phyloP scores from a whole-genome alignment of 148 eudicot genomes.

The Rhododendron ovatum region DNA sequence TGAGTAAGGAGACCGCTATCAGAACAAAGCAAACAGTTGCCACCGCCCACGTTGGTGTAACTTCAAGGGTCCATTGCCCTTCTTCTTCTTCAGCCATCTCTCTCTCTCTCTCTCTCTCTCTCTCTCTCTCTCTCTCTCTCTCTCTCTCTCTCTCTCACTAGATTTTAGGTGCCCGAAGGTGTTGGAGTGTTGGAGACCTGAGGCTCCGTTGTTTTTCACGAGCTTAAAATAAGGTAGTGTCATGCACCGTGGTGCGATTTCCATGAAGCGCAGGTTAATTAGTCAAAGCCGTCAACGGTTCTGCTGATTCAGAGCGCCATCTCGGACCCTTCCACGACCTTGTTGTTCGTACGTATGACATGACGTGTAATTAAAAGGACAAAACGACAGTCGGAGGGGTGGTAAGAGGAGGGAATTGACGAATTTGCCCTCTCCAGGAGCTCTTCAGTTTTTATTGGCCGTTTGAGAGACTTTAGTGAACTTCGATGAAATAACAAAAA shows the following conservation, averaged over 20 bases:
- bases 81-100: conserved; percentile 15
- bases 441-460: no score
- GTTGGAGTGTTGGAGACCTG: not conserved
- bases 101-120: conserved; percentile 11
- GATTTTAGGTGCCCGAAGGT: not conserved
- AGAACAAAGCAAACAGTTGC: conserved; percentile 40
- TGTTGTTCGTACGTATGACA: not conserved
- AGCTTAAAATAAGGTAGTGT: no score
- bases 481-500: no score
- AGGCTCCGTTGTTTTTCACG: not conserved
- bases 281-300: not conserved
- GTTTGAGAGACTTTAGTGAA: not conserved
- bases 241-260: not conserved
- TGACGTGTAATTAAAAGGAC: not conserved
- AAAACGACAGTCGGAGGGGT: not conserved
- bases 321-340: not conserved
- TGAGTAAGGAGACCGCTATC: conserved; percentile 30
- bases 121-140: no score
- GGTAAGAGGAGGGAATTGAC: not conserved
- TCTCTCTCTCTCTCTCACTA: no score
- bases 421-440: not conserved
- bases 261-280: not conserved
- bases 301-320: not conserved
- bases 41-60: conserved; percentile 50
- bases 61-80: conserved; percentile 3